Evolutionary conservation across 116 monocot genomes (phyloP).

Genomic region (Papilionanthe hybrid): DNA sequence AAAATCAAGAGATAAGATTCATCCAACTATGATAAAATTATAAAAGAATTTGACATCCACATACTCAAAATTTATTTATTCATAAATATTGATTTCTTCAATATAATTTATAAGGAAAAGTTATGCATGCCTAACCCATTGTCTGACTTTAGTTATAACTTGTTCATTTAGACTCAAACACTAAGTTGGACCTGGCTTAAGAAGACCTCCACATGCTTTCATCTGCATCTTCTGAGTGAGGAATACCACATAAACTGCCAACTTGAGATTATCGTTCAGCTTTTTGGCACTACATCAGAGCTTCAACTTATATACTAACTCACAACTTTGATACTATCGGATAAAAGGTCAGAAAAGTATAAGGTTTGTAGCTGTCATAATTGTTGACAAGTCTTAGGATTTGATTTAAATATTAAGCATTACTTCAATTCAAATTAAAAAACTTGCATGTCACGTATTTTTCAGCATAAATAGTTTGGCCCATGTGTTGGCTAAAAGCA

Average conservation of each 20-base stretch:
- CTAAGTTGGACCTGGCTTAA: not conserved
- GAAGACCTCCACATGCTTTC: not conserved
- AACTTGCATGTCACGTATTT: no score
- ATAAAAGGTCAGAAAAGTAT: not conserved
- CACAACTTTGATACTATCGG: not conserved
- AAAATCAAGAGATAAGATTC: not conserved
- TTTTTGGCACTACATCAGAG: not conserved
- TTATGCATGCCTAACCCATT: not conserved
- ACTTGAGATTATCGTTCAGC: not conserved
- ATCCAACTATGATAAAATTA: not conserved
- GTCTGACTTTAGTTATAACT: not conserved
- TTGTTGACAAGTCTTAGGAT: no score
- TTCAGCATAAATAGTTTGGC: no score
- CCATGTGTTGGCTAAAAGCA: no score
- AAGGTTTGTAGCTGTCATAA: not conserved
- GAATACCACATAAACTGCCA: not conserved
- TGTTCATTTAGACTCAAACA: not conserved
- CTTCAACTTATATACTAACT: no score
- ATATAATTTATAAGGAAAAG: no score
- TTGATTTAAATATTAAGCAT: no score
- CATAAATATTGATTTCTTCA: not conserved
- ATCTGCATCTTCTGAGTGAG: not conserved
- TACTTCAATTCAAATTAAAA: no score
- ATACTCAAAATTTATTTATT: not conserved
- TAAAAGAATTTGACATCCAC: not conserved